Percentiles rank a stretch among this genome's conserved stretches.
Evolutionary conservation across 495 filamentous ascomycete genomes (phyloP).

Genomic region (Letharia lupina): DNA sequence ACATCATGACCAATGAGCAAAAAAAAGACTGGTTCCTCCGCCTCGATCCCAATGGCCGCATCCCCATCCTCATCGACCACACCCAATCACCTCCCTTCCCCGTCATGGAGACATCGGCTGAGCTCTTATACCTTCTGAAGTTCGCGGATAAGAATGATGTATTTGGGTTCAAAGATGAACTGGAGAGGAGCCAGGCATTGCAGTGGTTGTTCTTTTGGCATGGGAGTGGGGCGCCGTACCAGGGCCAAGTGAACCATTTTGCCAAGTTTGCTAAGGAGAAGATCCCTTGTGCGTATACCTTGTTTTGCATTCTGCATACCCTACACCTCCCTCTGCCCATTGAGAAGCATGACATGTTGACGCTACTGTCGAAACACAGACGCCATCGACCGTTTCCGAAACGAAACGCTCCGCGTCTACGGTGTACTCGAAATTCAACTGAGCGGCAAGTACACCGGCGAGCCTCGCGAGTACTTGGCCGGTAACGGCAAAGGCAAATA

Average conservation of each 20-base stretch:
- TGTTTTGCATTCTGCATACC: background rate
- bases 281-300: conserved; percentile 33
- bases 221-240: conserved; percentile 28
- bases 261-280: conserved; percentile 36
- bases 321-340: background rate
- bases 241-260: conserved; percentile 32
- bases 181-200: conserved; percentile 27
- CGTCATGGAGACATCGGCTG: conserved; percentile 45
- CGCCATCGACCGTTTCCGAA: conserved; percentile 46
- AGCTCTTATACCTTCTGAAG: conserved; percentile 45
- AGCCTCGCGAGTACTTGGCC: conserved; percentile 43
- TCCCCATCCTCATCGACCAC: conserved; percentile 46
- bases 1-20: conserved; percentile 48
- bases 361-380: conserved; percentile 26
- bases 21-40: conserved; percentile 53
- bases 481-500: conserved; percentile 49
- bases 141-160: conserved; percentile 39
- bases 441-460: conserved; percentile 27
- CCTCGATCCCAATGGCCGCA: conserved; percentile 44
- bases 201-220: conserved; percentile 35
- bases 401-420: conserved; percentile 45
- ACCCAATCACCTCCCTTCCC: conserved; percentile 42
- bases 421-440: conserved; percentile 47
- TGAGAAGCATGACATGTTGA: background rate
- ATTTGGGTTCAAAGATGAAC: conserved; percentile 29